Evolutionary conservation across 2,329 filamentous ascomycete genomes (phyloP), one percentile per base, ranked within the genome.

Genomic region (Septoria linicola): DNA sequence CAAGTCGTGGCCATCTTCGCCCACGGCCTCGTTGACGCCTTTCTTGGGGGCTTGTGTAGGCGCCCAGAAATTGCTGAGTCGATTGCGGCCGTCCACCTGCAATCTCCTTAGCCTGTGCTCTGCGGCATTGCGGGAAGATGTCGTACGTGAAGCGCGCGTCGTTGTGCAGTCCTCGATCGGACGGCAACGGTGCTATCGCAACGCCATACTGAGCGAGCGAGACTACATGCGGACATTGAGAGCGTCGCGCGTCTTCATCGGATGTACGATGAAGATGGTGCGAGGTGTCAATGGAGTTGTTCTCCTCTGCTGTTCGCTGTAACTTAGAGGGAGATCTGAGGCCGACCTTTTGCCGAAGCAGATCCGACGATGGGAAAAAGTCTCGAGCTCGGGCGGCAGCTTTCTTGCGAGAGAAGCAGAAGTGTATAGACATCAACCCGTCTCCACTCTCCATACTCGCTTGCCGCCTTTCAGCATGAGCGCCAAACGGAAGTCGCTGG

Each of bases 51-150:
- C 50, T 41, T 65, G 59, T 5, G 85, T 88, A 2, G 90, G 89
- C 21, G 84, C 77, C 89, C 91, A 96, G 69, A 90, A 80, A 39
- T 77, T 83, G 3, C 89, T 92, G 8, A 92, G 69, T 57, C 85
- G 76, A 63, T 73, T 77, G 58, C 81, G 73, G 39, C 76, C 72
- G 70, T 85, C 80, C 58, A 68, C 69, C 79, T 84, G 51, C n/a
- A 51, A 41, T 55, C 3, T 16, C 25, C 44, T 47, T 47, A 47
- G 44, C 44, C 44, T 30, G 34, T 21, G 35, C 21, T 43, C 39
- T 27, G 31, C 41, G 36, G 23, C 30, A 36, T 31, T 21, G 19
- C n/a, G 44, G 31, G 6, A 19, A 16, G 21, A n/a, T 21, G 23
- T 36, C 57, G 42, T 32, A 59, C 57, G 44, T 59, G 51, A 21